Percentiles rank a stretch among this genome's conserved stretches.
Evolutionary conservation across 2,329 filamentous ascomycete genomes (phyloP).

Genomic region (Fusarium tricinctum): DNA sequence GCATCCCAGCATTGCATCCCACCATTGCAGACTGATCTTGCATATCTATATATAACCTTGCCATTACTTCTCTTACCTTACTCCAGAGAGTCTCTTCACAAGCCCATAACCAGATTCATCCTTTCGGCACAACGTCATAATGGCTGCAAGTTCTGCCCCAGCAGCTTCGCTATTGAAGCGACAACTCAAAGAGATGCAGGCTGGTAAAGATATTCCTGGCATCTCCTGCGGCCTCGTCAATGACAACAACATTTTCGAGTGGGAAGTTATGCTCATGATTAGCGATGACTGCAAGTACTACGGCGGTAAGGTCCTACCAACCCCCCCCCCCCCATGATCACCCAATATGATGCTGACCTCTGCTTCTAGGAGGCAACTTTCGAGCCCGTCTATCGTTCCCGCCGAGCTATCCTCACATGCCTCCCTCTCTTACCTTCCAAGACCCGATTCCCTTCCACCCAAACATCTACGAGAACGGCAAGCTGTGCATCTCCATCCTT

Average conservation of each 20-base stretch:
- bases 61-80: not conserved
- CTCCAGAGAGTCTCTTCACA: not conserved
- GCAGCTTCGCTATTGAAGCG: constrained; percentile 81
- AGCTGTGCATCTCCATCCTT: constrained; percentile 96
- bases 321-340: constrained; percentile 1
- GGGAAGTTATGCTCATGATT: constrained; percentile 99
- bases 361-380: constrained; percentile 84
- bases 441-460: constrained; percentile 90
- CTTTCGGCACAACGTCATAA: constrained; percentile 17
- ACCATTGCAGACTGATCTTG: constrained; percentile 19
- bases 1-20: constrained; percentile 15
- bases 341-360: constrained; percentile 25
- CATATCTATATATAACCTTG: constrained; percentile 2
- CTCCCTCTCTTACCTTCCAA: constrained; percentile 90
- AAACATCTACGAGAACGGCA: constrained; percentile 89
- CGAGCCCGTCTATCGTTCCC: constrained; percentile 88
- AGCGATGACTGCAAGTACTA: constrained; percentile 94
- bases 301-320: constrained; percentile 73
- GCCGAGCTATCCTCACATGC: constrained; percentile 85
- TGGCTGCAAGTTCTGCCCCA: constrained; percentile 58
- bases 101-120: not conserved
- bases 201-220: constrained; percentile 89
- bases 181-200: constrained; percentile 95
- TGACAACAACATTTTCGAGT: constrained; percentile 92
- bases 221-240: constrained; percentile 92